Base-by-base conservation (phyloP, 2,329 filamentous ascomycete species). In the Trichophyton equinum region DNA sequence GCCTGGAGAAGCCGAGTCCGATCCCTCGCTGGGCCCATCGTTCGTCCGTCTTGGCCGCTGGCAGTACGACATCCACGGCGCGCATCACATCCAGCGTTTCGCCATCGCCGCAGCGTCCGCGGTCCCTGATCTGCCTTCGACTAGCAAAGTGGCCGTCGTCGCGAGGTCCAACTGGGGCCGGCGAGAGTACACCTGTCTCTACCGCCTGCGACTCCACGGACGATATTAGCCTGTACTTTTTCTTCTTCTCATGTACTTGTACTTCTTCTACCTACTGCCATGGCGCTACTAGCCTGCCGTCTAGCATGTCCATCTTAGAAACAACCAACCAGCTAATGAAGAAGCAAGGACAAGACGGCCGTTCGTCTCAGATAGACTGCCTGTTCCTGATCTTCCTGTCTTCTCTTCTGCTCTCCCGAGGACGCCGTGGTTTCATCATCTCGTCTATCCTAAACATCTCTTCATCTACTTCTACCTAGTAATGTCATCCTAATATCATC, bases 121-220 rank as follows among this genome's bases (percentile, higher is more conserved):
- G 62, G 73, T 11, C 69, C 70, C 1, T 66, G 65, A 1, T 64
- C 74, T 8, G 69, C 27, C 27, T 7, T 72, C 1, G 72, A 75
- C 11, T 68, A 38, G 74, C 49, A 72, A 71, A 57, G 73, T 77
- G 20, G 73, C 75, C 13, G 65, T 79, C 36, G 69, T 77, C 4
- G 70, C 75, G 15, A 74, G 70, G 20, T 73, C 71, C 1, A 79
- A 78, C 60, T 77, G 76, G 71, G 77, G 76, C 3, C 71, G 60
- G 3, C 47, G 67, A 3, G 67, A 73, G 22, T 67, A 74, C 60
- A 77, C 76, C 1, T 79, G 77, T 64, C 64, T 79, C 42, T 78
- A 78, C 66, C 73, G 77, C n/a, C 62, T 78, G 58, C 73, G 73
- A 56, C 60, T 79, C 57, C 72, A 77, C 65, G 77, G 77, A 3